Percentiles rank a stretch among this genome's conserved stretches.
Evolutionary conservation across 371 early-diverging fungal genomes (phyloP).

Genomic region (Saksenaea vasiformis): DNA sequence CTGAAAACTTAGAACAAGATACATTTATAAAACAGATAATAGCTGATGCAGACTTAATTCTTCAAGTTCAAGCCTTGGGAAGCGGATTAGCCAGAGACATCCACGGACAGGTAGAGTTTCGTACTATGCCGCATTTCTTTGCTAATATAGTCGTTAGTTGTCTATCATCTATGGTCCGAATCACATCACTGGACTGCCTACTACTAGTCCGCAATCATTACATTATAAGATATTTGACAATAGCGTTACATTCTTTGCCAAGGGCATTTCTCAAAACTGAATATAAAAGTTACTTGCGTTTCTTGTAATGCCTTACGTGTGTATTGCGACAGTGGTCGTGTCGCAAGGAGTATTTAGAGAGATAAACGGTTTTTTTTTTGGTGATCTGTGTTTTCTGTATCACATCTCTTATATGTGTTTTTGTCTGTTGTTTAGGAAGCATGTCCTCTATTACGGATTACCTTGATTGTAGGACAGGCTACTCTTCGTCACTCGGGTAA

Average conservation of each 20-base stretch:
- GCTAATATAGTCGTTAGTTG: constrained; percentile 18
- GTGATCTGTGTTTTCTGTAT: too few relatives aligned
- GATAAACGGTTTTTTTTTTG: too few relatives aligned
- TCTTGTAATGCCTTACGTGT: too few relatives aligned
- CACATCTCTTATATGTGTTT: too few relatives aligned
- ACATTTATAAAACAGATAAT: constrained; percentile 54
- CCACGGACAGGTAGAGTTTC: constrained; percentile 60
- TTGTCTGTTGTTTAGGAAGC: too few relatives aligned
- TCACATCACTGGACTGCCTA: constrained; percentile 15
- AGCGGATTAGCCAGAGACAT: constrained; percentile 72
- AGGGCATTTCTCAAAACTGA: constrained; percentile 57
- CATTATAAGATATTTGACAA: constrained; percentile 72
- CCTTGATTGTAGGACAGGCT: too few relatives aligned
- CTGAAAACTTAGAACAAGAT: constrained; percentile 56
- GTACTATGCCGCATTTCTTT: not conserved
- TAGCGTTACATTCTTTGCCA: constrained; percentile 70
- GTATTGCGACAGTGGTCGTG: too few relatives aligned
- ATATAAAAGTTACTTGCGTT: not conserved
- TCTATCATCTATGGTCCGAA: constrained; percentile 57
- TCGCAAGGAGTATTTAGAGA: too few relatives aligned
- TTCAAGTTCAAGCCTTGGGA: constrained; percentile 61
- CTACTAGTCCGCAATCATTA: constrained; percentile 38
- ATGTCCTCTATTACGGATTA: too few relatives aligned
- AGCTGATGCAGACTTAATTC: constrained; percentile 51
- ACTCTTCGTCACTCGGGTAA: too few relatives aligned